phyloP scores from a whole-genome alignment of 176 grass and related monocot species.

The Areca catechu region DNA sequence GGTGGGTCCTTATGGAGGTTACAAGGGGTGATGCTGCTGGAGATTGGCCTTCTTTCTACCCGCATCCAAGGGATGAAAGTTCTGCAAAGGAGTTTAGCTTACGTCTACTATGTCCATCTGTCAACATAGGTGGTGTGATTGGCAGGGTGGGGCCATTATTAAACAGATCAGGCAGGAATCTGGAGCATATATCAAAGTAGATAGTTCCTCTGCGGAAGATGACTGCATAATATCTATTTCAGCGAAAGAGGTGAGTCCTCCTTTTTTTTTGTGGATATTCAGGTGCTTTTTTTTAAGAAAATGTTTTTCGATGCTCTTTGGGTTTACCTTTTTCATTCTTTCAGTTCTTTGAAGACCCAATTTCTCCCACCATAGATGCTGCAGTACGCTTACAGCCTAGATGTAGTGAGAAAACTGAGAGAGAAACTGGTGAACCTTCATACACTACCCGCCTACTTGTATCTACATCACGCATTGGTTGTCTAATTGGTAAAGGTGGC shows the following conservation, averaged over 20 bases:
- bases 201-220: slow-evolving; percentile 68
- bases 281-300: background rate
- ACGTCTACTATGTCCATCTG: slow-evolving; percentile 64
- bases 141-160: slow-evolving; percentile 84
- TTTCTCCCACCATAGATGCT: slow-evolving; percentile 87
- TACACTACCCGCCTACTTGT: slow-evolving; percentile 90
- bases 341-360: slow-evolving; percentile 89
- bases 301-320: too few species aligned
- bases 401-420: slow-evolving; percentile 84
- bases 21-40: slow-evolving; percentile 54
- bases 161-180: slow-evolving; percentile 97
- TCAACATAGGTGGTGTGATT: slow-evolving; percentile 80
- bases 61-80: slow-evolving; percentile 52
- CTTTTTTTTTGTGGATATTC: background rate
- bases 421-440: slow-evolving; percentile 45
- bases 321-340: slow-evolving; percentile 1
- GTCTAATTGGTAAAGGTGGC: slow-evolving; percentile 93
- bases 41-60: slow-evolving; percentile 78
- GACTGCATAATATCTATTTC: slow-evolving; percentile 94
- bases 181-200: slow-evolving; percentile 85
- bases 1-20: slow-evolving; percentile 58
- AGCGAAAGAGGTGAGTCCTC: slow-evolving; percentile 58
- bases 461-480: slow-evolving; percentile 86
- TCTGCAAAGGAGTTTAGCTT: slow-evolving; percentile 84
- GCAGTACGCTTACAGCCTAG: slow-evolving; percentile 74